phyloP scores from a whole-genome alignment of 495 filamentous ascomycete genomes.

The Pseudotulostoma volvatum region DNA sequence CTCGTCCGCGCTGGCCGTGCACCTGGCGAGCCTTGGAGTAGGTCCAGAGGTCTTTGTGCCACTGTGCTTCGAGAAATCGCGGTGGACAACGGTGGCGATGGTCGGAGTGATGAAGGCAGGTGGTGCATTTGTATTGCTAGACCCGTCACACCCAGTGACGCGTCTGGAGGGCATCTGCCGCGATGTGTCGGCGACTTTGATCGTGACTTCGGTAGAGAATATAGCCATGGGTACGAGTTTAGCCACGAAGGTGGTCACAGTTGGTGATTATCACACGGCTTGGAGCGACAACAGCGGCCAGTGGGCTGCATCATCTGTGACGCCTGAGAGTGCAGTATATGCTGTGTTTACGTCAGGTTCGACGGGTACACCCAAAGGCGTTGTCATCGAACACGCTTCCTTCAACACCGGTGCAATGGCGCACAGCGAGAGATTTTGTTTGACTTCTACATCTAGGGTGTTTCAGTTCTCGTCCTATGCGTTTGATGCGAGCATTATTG shows the following conservation, averaged over 20 bases:
- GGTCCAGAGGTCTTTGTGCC: conserved; percentile 27
- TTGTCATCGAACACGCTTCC: conserved; percentile 41
- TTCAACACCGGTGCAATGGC: not conserved
- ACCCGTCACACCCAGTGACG: not conserved
- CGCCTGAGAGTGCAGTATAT: conserved; percentile 17
- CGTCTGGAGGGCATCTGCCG: not conserved
- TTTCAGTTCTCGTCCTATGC: conserved; percentile 1
- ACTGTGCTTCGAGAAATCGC: conserved; percentile 39
- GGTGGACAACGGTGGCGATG: conserved; percentile 32
- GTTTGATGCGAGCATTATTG: not conserved
- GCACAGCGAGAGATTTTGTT: not conserved
- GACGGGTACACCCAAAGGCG: conserved; percentile 55
- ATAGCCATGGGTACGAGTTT: not conserved
- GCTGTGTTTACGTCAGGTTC: conserved; percentile 53
- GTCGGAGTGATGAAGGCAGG: conserved; percentile 37
- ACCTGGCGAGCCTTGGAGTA: conserved; percentile 11
- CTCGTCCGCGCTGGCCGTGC: conserved; percentile 11
- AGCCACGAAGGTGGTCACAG: not conserved
- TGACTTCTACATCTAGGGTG: not conserved
- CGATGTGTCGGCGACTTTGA: not conserved
- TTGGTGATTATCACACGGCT: not conserved
- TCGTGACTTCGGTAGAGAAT: not conserved
- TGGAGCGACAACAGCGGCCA: not conserved
- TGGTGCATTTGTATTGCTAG: conserved; percentile 8
- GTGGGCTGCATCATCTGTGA: too few relatives aligned